Percentiles rank a stretch among this genome's conserved stretches.
These are phyloP conservation scores for Chytriomyces hyalinus DNA, from an alignment of 192 early-diverging fungal genomes.

Conservation along the genomic window DNA sequence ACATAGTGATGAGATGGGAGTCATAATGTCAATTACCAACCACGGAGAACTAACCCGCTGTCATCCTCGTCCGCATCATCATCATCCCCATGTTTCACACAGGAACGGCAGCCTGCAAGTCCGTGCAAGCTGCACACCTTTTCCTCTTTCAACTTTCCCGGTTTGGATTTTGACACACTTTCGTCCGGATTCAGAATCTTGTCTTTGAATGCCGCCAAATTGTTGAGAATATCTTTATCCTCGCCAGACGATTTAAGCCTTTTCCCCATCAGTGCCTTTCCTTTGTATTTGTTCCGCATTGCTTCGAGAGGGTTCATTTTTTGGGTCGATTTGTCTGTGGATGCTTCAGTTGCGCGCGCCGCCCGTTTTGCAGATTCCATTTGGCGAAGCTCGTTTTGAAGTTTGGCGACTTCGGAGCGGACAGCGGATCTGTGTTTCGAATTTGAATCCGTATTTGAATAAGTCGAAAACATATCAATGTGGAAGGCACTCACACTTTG, in stretches of 20 bases:
- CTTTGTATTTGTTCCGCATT: constrained; percentile 36
- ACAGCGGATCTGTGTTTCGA: constrained; percentile 20
- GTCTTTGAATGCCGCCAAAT: constrained; percentile 29
- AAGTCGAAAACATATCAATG: not conserved
- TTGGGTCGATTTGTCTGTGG: constrained; percentile 33
- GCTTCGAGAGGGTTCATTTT: constrained; percentile 40
- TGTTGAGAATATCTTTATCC: constrained; percentile 18
- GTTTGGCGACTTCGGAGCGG: constrained; percentile 65
- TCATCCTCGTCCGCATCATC: constrained; percentile 51
- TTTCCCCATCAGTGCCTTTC: constrained; percentile 22
- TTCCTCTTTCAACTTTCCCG: constrained; percentile 31
- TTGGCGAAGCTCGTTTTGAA: constrained; percentile 70
- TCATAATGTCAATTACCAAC: too few relatives aligned
- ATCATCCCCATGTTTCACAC: constrained; percentile 60
- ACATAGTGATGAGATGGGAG: too few relatives aligned
- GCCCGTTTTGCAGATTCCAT: constrained; percentile 44
- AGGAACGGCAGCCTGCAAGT: constrained; percentile 72
- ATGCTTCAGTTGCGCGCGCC: constrained; percentile 22
- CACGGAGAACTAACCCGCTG: constrained; percentile 40
- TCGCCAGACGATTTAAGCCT: constrained; percentile 11
- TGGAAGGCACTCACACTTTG: not conserved
- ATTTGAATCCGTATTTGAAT: constrained; percentile 21
- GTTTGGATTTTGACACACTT: not conserved
- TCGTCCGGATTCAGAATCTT: constrained; percentile 12
- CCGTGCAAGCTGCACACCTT: constrained; percentile 71